Base-by-base conservation (phyloP, 2,329 filamentous ascomycete genomes). In the Fusarium incarnatum region DNA sequence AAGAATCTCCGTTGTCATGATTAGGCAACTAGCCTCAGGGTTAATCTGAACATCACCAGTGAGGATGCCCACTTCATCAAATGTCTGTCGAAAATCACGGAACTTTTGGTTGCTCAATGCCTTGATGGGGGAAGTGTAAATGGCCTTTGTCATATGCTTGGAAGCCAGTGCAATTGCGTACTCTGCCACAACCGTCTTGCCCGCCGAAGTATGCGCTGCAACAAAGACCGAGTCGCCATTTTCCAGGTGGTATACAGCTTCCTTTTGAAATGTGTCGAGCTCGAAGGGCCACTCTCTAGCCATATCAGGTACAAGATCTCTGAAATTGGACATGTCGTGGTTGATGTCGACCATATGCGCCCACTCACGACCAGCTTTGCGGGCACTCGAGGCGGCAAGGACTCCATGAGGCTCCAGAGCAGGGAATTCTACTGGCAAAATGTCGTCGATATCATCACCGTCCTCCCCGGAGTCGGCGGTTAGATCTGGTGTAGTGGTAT, bases 141-240 rank as follows among this genome's bases (percentile, higher is more conserved):
- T 99, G 23, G 96, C 95, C 79, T 99, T 99, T 11, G 96, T 99
- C 95, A 98, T 98, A 79, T 99, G 96, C 77, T 95, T 97, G n/a
- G 94, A 91, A 30, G 96, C 96, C 62, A 99, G 84, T 9, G 96
- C 94, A 79, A 99, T 98, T 50, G 95, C 96, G 80, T 99, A 99
- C 79, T 99, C 96, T 28, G 96, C 96, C 16, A 99, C 96, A 0
- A 98, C 96, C 2, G 96, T 99, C 83, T 99, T 99, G 60, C 96
- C 96, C 23, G 96, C 96, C 34, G 96, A 99, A 0, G 96, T 99
- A 78, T 99, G 96, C 1, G 96, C 96, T 12, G 96, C 96, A 53
- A 99, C 96, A 75, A 99, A 99, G 27, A 99, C 96, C 0, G 95
- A 98, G 77, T 99, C 96, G 20, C 96, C 95, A 76, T 92, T 94